Percentiles rank a stretch among this genome's conserved stretches.
These are phyloP conservation scores for Viridothelium virens DNA, from an alignment of 495 filamentous ascomycete species.

Conservation along the genomic window DNA sequence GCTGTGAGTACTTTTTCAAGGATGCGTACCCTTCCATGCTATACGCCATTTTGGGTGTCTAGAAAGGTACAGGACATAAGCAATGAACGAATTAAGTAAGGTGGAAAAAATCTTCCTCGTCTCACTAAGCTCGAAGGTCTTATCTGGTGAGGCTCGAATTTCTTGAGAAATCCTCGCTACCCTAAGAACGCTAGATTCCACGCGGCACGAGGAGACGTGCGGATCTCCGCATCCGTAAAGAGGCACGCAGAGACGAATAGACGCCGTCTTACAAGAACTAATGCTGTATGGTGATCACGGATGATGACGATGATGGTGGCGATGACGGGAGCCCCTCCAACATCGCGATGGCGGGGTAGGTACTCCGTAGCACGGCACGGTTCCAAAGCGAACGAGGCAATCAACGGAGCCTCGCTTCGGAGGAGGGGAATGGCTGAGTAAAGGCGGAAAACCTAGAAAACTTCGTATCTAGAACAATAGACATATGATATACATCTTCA, in stretches of 20 bases:
- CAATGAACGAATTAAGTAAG: neutral
- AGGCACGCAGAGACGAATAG: neutral
- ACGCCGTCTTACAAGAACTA: neutral
- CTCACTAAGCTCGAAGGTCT: neutral
- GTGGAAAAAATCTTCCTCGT: neutral
- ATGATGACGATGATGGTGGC: too few species aligned
- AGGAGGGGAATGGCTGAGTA: too few species aligned
- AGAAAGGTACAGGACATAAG: neutral
- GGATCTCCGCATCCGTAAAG: neutral
- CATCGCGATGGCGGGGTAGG: neutral
- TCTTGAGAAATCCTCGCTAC: neutral
- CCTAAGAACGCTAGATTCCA: neutral
- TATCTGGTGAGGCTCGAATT: too few species aligned
- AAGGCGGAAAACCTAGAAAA: too few species aligned
- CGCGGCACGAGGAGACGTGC: neutral
- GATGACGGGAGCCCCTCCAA: too few species aligned
- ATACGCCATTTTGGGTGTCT: neutral
- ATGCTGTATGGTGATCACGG: neutral
- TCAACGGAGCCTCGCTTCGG: too few species aligned
- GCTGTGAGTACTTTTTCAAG: neutral
- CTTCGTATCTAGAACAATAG: too few species aligned
- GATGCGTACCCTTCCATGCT: conserved; percentile 3
- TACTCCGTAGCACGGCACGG: neutral
- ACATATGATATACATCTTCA: too few species aligned
- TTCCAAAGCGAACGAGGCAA: too few species aligned